Conservation (phyloP, 495 filamentous ascomycete species). For the Talaromyces proteolyticus region DNA sequence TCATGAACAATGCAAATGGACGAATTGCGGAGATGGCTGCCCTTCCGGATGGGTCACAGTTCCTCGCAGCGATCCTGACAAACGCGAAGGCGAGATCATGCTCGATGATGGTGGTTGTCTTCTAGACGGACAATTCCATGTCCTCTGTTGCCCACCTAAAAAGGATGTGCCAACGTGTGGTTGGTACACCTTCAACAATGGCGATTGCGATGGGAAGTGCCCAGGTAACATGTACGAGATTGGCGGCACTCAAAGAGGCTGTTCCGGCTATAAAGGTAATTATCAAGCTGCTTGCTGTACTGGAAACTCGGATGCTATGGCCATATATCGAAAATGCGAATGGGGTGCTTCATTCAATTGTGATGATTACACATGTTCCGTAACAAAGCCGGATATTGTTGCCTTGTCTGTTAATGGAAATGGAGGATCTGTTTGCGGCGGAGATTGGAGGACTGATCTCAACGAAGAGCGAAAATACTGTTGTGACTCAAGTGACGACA, state of each 20-base stretch:
- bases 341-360: conserved; percentile 3
- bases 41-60: conserved; percentile 4
- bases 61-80: neutral
- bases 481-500: conserved; percentile 3
- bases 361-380: conserved; percentile 1
- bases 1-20: conserved; percentile 5
- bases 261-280: conserved; percentile 2
- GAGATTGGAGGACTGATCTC: neutral
- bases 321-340: conserved; percentile 2
- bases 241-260: neutral
- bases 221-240: conserved; percentile 1
- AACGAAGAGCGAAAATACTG: conserved; percentile 6
- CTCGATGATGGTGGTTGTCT: conserved; percentile 2
- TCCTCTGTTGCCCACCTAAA: conserved; percentile 7
- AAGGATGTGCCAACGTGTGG: conserved; percentile 6
- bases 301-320: conserved; percentile 2
- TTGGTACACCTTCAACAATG: conserved; percentile 8
- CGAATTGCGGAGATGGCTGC: conserved; percentile 4
- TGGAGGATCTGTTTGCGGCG: neutral
- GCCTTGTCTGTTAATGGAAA: conserved; percentile 2
- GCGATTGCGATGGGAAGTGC: conserved; percentile 5
- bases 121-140: neutral
- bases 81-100: conserved; percentile 2
- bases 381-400: too few relatives aligned
- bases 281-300: conserved; percentile 8